phyloP scores from a whole-genome alignment of 1,284 basidiomycete species.

The Trichosporon sp. region DNA sequence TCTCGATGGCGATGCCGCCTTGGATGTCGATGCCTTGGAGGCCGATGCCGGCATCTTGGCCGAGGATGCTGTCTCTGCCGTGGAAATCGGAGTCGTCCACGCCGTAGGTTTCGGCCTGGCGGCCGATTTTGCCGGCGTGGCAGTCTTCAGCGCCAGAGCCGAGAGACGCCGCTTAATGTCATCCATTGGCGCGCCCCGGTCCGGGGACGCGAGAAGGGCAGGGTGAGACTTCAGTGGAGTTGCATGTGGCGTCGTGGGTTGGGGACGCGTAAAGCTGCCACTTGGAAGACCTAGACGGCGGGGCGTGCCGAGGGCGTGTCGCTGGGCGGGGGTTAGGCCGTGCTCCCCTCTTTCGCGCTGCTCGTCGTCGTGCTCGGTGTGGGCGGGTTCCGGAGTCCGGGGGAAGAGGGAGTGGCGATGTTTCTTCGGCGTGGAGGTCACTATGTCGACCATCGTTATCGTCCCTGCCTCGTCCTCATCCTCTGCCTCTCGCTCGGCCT shows the following conservation, averaged over 20 bases:
- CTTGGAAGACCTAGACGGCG: slow-evolving; percentile 34
- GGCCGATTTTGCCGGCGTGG: slow-evolving; percentile 25
- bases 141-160: slow-evolving; percentile 20
- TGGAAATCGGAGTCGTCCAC: no score
- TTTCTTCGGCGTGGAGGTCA: background rate
- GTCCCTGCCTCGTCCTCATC: no score
- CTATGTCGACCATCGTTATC: no score
- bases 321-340: slow-evolving; percentile 7
- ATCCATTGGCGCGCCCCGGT: slow-evolving; percentile 25
- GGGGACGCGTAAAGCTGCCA: slow-evolving; percentile 27
- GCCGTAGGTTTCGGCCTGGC: slow-evolving; percentile 25
- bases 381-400: background rate
- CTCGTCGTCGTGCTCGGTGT: no score
- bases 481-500: no score
- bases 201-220: slow-evolving; percentile 21
- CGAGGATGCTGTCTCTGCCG: no score
- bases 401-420: background rate
- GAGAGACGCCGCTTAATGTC: slow-evolving; percentile 32
- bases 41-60: no score
- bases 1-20: no score
- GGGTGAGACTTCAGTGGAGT: slow-evolving; percentile 28
- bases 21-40: no score
- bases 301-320: slow-evolving; percentile 32
- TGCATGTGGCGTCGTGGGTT: background rate
- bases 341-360: no score